A percentile compares a stretch with the other conserved stretches of the same genome.
These are phyloP conservation scores for Gonium pectorale DNA, from an alignment of 139 green algal species.

Conservation along the genomic window DNA sequence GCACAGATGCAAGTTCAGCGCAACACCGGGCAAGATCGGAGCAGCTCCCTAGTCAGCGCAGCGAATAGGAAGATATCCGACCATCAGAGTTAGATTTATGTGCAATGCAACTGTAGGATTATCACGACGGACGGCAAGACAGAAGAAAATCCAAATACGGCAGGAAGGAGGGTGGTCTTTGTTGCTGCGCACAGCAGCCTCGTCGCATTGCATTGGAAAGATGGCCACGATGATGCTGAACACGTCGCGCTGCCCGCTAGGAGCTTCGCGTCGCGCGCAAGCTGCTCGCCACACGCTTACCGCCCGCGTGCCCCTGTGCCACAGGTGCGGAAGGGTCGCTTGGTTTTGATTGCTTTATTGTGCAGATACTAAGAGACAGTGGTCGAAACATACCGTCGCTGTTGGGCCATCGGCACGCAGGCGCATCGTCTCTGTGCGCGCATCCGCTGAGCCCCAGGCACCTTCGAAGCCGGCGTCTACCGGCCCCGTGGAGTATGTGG, in stretches of 20 bases:
- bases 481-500: background rate
- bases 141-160: too few relatives aligned
- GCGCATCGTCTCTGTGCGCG: background rate
- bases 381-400: background rate
- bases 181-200: background rate
- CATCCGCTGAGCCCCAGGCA: slow-evolving; percentile 20
- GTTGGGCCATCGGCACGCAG: slow-evolving; percentile 1
- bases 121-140: too few relatives aligned
- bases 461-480: background rate
- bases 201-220: background rate
- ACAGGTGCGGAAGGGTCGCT: background rate
- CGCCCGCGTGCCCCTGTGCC: background rate
- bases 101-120: too few relatives aligned
- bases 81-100: too few relatives aligned
- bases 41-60: too few relatives aligned
- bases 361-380: background rate
- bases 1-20: too few relatives aligned
- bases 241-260: background rate
- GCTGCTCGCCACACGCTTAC: slow-evolving; percentile 10
- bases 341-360: background rate
- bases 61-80: too few relatives aligned
- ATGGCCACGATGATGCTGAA: slow-evolving; percentile 5
- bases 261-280: background rate
- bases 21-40: too few relatives aligned
- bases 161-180: too few relatives aligned